Conservation (phyloP, 2,329 filamentous ascomycete genomes). For the Aspergillus sp. region DNA sequence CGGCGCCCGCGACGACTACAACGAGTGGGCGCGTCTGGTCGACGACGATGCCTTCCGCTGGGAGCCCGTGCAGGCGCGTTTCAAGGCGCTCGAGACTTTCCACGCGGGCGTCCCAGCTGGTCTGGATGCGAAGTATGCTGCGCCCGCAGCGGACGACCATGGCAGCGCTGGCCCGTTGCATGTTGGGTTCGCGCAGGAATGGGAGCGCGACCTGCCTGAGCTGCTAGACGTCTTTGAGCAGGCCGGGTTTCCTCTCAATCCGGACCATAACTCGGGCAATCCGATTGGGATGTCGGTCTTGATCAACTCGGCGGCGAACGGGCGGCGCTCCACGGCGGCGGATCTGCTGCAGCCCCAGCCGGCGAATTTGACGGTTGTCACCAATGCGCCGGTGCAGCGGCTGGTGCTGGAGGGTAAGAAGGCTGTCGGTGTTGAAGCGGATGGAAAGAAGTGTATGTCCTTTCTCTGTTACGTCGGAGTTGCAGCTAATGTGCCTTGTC, state of each 20-base stretch:
- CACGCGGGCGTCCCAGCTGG: constrained; percentile 42
- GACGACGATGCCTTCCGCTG: constrained; percentile 59
- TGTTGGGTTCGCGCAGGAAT: constrained; percentile 50
- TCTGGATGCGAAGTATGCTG: constrained; percentile 48
- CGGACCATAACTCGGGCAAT: constrained; percentile 60
- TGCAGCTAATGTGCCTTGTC: not conserved
- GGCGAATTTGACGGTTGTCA: constrained; percentile 55
- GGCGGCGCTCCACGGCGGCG: constrained; percentile 51
- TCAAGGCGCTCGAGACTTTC: constrained; percentile 57
- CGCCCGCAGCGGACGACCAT: constrained; percentile 48
- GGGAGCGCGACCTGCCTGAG: constrained; percentile 50
- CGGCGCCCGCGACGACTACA: constrained; percentile 61
- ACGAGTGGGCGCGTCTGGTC: constrained; percentile 59
- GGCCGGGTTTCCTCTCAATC: constrained; percentile 51
- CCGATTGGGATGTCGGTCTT: constrained; percentile 56
- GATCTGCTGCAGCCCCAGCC: constrained; percentile 50
- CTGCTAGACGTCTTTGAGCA: constrained; percentile 51
- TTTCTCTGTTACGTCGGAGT: not conserved
- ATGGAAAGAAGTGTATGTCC: constrained; percentile 40
- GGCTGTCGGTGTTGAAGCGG: constrained; percentile 47
- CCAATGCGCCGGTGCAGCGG: constrained; percentile 49
- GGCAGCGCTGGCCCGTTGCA: constrained; percentile 51
- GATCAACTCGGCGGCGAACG: constrained; percentile 52
- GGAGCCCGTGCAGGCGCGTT: constrained; percentile 52
- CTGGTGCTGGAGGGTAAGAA: constrained; percentile 49